phyloP scores from a whole-genome alignment of 805 yeast species.

The Cyberlindnera meyerae region DNA sequence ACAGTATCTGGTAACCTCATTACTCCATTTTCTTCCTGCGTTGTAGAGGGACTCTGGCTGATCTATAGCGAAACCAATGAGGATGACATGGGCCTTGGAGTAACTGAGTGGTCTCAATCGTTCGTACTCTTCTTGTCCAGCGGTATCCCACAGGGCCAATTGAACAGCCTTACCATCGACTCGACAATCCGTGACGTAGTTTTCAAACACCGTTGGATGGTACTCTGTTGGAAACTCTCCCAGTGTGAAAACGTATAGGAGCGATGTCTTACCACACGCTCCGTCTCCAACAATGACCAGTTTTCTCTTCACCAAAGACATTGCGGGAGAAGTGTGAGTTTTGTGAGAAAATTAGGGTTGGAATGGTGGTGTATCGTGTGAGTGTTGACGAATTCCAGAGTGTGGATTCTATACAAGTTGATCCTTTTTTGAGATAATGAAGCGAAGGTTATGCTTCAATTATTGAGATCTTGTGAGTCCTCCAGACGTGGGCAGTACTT shows the following conservation, averaged over 20 bases:
- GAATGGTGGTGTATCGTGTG: no score
- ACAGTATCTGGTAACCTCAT: slow-evolving; percentile 75
- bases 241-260: slow-evolving; percentile 83
- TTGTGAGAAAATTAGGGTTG: no score
- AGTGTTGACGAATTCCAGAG: no score
- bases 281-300: slow-evolving; percentile 93
- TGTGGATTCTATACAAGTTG: no score
- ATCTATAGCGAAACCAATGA: slow-evolving; percentile 83
- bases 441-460: no score
- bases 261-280: slow-evolving; percentile 90
- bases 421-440: no score
- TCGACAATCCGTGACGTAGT: slow-evolving; percentile 89
- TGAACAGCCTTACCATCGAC: slow-evolving; percentile 92
- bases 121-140: slow-evolving; percentile 95
- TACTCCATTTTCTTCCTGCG: slow-evolving; percentile 83
- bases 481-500: no score
- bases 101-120: slow-evolving; percentile 84
- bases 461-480: no score
- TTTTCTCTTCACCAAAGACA: slow-evolving; percentile 50
- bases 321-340: no score
- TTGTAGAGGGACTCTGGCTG: slow-evolving; percentile 80
- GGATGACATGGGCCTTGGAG: slow-evolving; percentile 78
- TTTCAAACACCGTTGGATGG: slow-evolving; percentile 92
- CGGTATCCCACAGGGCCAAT: slow-evolving; percentile 90
- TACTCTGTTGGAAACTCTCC: slow-evolving; percentile 92